These are phyloP conservation scores for Pyricularia sp. DNA, from an alignment of 2,329 filamentous ascomycete genomes.

Conservation along the genomic window DNA sequence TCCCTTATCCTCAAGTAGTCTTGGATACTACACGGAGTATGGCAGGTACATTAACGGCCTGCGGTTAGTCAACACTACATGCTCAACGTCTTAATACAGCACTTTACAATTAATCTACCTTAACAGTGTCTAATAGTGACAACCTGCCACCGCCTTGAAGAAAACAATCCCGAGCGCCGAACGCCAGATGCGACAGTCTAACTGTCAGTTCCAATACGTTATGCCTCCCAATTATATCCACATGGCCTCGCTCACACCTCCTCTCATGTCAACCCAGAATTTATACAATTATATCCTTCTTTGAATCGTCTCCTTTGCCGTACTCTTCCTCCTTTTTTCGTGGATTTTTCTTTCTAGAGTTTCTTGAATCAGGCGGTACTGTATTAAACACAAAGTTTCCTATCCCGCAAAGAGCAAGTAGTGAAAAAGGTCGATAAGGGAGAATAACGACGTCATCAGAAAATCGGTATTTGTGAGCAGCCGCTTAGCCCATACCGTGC, in stretches of 20 bases:
- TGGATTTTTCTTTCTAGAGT: neutral
- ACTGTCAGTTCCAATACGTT: neutral
- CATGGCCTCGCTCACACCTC: neutral
- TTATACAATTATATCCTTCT: neutral
- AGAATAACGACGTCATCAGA: neutral
- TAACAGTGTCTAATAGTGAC: neutral
- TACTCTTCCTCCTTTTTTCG: neutral
- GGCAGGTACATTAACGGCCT: too few relatives aligned
- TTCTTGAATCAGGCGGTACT: neutral
- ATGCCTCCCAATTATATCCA: neutral
- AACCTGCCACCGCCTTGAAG: neutral
- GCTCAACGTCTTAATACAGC: neutral
- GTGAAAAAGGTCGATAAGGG: neutral
- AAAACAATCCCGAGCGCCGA: neutral
- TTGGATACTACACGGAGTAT: too few relatives aligned
- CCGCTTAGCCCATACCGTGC: conserved; percentile 61
- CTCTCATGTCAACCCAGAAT: neutral
- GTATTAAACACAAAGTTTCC: neutral
- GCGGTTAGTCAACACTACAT: too few relatives aligned
- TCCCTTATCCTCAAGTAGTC: too few relatives aligned
- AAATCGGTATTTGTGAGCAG: conserved; percentile 11
- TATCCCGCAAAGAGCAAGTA: neutral
- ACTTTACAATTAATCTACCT: conserved; percentile 1
- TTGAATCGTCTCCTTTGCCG: neutral
- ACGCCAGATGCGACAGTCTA: neutral